These are phyloP conservation scores for Hypoxylon sp. DNA, from an alignment of 2,329 filamentous ascomycete genomes.

Conservation along the genomic window DNA sequence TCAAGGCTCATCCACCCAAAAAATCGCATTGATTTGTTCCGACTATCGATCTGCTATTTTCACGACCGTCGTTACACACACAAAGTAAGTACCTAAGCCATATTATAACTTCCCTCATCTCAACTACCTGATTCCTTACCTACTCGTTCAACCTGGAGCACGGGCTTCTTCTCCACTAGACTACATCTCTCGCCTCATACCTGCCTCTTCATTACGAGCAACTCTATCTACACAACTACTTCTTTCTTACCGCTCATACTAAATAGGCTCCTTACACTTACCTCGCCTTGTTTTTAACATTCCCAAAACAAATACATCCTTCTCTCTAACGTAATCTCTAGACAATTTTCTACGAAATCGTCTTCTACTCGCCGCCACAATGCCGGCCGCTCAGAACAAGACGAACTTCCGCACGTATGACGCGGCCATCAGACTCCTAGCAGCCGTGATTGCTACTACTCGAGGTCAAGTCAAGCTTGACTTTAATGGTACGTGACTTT, in stretches of 20 bases:
- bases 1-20: no score
- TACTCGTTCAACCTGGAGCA: no score
- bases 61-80: no score
- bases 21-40: no score
- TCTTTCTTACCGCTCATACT: background rate
- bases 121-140: no score
- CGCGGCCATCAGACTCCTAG: constrained; percentile 66
- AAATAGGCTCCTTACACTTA: no score
- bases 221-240: constrained; percentile 1
- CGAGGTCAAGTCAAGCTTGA: constrained; percentile 61
- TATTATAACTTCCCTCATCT: no score
- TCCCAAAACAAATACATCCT: no score
- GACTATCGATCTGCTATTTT: no score
- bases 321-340: no score
- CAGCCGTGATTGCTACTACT: constrained; percentile 67
- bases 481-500: constrained; percentile 67
- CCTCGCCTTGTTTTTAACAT: no score
- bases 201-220: background rate
- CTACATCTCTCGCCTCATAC: background rate
- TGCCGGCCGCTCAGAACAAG: constrained; percentile 52
- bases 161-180: background rate
- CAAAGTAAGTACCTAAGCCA: no score
- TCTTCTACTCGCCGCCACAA: constrained; percentile 40
- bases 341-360: background rate
- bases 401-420: constrained; percentile 69